Conservation (phyloP, 371 early-diverging fungal genomes). For the Zancudomyces culisetae region DNA sequence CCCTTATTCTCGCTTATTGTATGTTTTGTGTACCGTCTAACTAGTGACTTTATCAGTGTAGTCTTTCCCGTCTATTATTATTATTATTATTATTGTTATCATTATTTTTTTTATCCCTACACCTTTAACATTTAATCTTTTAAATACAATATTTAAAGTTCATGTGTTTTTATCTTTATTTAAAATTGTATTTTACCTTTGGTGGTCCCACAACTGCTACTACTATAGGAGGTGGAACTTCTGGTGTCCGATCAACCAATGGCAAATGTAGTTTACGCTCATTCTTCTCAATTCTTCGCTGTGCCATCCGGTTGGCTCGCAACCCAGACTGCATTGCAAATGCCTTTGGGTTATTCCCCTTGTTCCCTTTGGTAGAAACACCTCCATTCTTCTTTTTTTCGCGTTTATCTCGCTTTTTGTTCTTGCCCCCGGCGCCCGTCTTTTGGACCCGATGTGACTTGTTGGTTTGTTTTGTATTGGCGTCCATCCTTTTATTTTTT, state of each 20-base stretch:
- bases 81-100: neutral
- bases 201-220: constrained; percentile 95
- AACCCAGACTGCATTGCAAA: constrained; percentile 63
- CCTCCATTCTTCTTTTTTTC: too few species aligned
- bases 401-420: constrained; percentile 45
- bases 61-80: constrained; percentile 72
- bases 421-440: constrained; percentile 71
- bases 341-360: constrained; percentile 86
- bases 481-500: neutral
- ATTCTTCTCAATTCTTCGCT: constrained; percentile 67
- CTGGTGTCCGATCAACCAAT: constrained; percentile 80
- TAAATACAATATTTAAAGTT: neutral
- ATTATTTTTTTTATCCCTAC: neutral
- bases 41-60: constrained; percentile 84
- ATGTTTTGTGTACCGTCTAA: constrained; percentile 87
- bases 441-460: constrained; percentile 69
- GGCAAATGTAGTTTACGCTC: constrained; percentile 92
- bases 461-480: constrained; percentile 16
- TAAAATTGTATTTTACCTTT: constrained; percentile 11
- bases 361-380: too few species aligned
- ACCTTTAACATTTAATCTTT: too few species aligned
- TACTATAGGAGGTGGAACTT: constrained; percentile 77
- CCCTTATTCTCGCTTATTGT: constrained; percentile 78
- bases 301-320: constrained; percentile 52
- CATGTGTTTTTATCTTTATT: neutral